phyloP scores from a whole-genome alignment of 139 green algal genomes.

The Nannochloris sp. region DNA sequence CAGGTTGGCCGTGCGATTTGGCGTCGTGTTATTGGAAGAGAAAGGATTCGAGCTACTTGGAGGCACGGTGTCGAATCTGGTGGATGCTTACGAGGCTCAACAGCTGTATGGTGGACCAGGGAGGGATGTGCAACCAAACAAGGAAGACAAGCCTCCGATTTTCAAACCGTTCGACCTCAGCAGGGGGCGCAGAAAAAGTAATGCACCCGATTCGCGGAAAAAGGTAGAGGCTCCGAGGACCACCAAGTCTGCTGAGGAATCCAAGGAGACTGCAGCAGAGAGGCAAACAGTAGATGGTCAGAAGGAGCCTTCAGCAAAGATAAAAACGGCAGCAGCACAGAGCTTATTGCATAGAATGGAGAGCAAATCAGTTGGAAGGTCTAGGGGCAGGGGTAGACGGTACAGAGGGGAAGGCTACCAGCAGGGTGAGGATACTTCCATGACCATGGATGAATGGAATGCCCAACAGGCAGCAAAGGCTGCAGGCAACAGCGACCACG shows the following conservation, averaged over 20 bases:
- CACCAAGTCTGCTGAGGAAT: too few relatives aligned
- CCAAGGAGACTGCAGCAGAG: too few relatives aligned
- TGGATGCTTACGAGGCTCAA: constrained; percentile 32
- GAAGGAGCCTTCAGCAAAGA: background rate
- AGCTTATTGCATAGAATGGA: background rate
- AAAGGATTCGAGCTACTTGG: constrained; percentile 33
- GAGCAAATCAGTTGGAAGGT: background rate
- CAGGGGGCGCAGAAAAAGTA: background rate
- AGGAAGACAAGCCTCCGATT: constrained; percentile 22
- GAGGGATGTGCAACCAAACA: constrained; percentile 4
- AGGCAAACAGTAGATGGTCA: too few relatives aligned
- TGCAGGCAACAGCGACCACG: constrained; percentile 9
- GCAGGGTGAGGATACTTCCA: constrained; percentile 14
- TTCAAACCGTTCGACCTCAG: constrained; percentile 35
- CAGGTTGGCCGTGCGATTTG: constrained; percentile 2
- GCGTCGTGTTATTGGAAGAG: constrained; percentile 30
- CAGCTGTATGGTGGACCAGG: constrained; percentile 30
- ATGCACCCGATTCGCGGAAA: too few relatives aligned
- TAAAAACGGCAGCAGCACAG: background rate
- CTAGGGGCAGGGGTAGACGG: constrained; percentile 7
- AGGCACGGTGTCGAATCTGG: constrained; percentile 31
- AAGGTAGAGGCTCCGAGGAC: too few relatives aligned
- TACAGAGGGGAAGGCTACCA: constrained; percentile 16
- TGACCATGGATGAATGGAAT: constrained; percentile 50
- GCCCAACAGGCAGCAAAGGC: background rate